Percentiles rank a stretch among this genome's conserved stretches.
These are phyloP conservation scores for Aspergillus hortae DNA, from an alignment of 2,329 filamentous ascomycete genomes.

Conservation along the genomic window DNA sequence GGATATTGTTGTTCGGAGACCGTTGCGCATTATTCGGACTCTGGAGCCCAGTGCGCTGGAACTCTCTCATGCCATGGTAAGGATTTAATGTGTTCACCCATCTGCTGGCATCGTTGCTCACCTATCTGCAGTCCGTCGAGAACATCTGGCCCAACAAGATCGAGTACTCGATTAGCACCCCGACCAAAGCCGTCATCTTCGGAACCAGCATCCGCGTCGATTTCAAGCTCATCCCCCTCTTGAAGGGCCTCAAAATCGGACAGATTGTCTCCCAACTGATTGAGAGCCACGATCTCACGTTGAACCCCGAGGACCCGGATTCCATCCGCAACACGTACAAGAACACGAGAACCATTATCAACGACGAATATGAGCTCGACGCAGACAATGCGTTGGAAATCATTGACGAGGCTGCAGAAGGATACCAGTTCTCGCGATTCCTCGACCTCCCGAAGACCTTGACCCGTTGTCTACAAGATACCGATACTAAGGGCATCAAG, in stretches of 20 bases:
- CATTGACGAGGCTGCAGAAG: constrained; percentile 58
- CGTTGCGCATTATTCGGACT: constrained; percentile 73
- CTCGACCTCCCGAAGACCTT: constrained; percentile 75
- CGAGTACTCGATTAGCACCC: constrained; percentile 89
- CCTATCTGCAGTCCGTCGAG: constrained; percentile 64
- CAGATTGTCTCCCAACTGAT: constrained; percentile 75
- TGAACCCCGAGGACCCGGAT: constrained; percentile 46
- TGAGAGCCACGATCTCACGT: constrained; percentile 69
- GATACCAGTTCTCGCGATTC: constrained; percentile 57
- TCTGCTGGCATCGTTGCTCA: constrained; percentile 11
- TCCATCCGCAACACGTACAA: constrained; percentile 51
- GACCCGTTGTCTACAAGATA: constrained; percentile 80
- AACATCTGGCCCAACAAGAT: constrained; percentile 98
- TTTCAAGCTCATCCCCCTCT: constrained; percentile 79
- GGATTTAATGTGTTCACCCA: constrained; percentile 1
- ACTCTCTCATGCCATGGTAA: constrained; percentile 77
- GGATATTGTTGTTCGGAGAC: constrained; percentile 77
- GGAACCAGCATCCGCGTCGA: constrained; percentile 81
- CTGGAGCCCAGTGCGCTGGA: constrained; percentile 72
- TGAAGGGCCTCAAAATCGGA: constrained; percentile 86
- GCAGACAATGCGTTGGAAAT: constrained; percentile 57
- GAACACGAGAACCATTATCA: constrained; percentile 60
- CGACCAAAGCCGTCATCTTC: constrained; percentile 91
- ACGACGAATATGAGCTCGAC: constrained; percentile 67
- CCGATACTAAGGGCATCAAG: constrained; percentile 85